Evolutionary conservation across 108 stramenopile genomes (phyloP).

Genomic region (Cyclotella choctawhatcheeana): DNA sequence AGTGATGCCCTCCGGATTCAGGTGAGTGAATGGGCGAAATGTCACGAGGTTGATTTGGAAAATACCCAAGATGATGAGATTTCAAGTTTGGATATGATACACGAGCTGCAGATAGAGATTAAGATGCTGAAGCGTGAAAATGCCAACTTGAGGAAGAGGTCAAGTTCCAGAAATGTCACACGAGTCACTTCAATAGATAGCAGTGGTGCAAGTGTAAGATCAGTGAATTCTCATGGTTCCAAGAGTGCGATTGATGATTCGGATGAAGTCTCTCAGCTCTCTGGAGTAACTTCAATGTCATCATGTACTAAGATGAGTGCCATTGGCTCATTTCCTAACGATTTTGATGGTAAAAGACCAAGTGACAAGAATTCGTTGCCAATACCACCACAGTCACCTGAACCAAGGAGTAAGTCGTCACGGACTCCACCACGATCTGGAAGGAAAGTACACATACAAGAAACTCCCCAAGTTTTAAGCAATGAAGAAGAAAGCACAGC

Average conservation of each 20-base stretch:
- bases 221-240: background rate
- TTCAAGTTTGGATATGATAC: slow-evolving; percentile 43
- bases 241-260: background rate
- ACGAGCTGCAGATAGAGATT: slow-evolving; percentile 38
- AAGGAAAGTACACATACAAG: slow-evolving; percentile 10
- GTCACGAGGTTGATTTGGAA: slow-evolving; percentile 6
- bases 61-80: slow-evolving; percentile 13
- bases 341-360: background rate
- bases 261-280: slow-evolving; percentile 39
- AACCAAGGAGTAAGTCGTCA: background rate
- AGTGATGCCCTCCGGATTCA: slow-evolving; percentile 42
- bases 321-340: background rate
- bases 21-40: slow-evolving; percentile 40
- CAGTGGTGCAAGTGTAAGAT: background rate
- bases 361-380: background rate
- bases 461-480: slow-evolving; percentile 6
- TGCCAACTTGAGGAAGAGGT: slow-evolving; percentile 10
- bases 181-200: background rate
- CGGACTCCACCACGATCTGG: slow-evolving; percentile 5
- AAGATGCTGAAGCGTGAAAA: slow-evolving; percentile 25
- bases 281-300: slow-evolving; percentile 23
- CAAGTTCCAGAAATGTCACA: background rate
- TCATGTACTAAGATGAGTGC: slow-evolving; percentile 10
- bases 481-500: background rate
- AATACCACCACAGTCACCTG: background rate